Percentiles rank a stretch among this genome's conserved stretches.
These are phyloP conservation scores for Salisapilia sapeloensis DNA, from an alignment of 352 stramenopile species.

Conservation along the genomic window DNA sequence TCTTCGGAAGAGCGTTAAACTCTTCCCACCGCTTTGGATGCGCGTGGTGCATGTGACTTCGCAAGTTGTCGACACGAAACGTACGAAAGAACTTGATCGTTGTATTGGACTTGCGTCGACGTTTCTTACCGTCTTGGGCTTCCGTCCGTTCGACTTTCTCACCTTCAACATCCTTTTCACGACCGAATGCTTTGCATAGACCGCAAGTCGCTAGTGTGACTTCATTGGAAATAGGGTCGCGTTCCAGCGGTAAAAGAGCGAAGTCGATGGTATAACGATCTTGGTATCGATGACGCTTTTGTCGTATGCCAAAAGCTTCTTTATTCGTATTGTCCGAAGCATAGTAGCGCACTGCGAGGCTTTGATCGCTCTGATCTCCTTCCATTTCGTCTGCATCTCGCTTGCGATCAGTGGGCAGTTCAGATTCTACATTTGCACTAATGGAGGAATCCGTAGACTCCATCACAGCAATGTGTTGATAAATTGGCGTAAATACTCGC, in stretches of 20 bases:
- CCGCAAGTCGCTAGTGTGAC: constrained; percentile 70
- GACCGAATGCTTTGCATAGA: constrained; percentile 72
- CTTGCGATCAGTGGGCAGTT: too few relatives aligned
- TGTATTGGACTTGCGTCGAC: constrained; percentile 52
- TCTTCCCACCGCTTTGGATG: constrained; percentile 59
- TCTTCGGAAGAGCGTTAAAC: constrained; percentile 68
- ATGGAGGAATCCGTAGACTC: too few relatives aligned
- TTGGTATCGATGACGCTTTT: constrained; percentile 72
- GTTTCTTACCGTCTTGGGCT: constrained; percentile 44
- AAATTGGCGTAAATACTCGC: too few relatives aligned
- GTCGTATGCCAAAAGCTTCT: too few relatives aligned
- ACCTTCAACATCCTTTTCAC: constrained; percentile 37
- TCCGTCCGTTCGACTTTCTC: constrained; percentile 15
- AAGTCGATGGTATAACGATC: constrained; percentile 75
- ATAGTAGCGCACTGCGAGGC: too few relatives aligned
- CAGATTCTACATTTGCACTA: too few relatives aligned
- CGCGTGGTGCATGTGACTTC: constrained; percentile 60
- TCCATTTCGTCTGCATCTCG: too few relatives aligned
- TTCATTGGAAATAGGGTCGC: constrained; percentile 37
- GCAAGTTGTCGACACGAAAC: constrained; percentile 77
- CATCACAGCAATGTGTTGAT: too few relatives aligned
- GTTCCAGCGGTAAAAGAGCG: constrained; percentile 46
- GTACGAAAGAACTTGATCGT: constrained; percentile 79
- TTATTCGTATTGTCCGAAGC: too few relatives aligned
- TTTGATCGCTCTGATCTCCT: too few relatives aligned